Evolutionary conservation across 116 monocot species (phyloP).

Genomic region (Zostera marina): DNA sequence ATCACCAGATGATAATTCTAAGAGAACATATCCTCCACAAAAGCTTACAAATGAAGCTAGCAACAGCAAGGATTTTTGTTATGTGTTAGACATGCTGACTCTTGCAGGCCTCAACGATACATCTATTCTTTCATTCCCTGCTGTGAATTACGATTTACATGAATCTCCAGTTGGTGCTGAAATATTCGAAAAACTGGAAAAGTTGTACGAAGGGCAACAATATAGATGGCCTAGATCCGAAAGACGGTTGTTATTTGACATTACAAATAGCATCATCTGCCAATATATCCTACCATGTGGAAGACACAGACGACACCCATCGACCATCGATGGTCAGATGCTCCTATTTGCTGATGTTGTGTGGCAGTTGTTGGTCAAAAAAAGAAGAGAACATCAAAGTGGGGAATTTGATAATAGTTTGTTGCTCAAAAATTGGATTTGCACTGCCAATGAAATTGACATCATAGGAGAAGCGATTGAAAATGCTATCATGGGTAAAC

Average conservation of each 20-base stretch:
- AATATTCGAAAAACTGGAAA: constrained; percentile 54
- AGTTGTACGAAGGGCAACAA: constrained; percentile 24
- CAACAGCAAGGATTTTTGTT: constrained; percentile 55
- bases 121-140: constrained; percentile 9
- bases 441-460: constrained; percentile 25
- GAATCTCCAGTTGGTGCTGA: constrained; percentile 13
- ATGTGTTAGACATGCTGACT: constrained; percentile 46
- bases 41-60: constrained; percentile 22
- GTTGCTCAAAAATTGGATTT: constrained; percentile 25
- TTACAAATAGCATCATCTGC: constrained; percentile 25
- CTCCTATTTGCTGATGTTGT: constrained; percentile 27
- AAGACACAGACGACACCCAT: too few relatives aligned
- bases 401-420: constrained; percentile 6
- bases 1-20: constrained; percentile 15
- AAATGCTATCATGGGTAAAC: constrained; percentile 31
- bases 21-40: constrained; percentile 1
- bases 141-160: constrained; percentile 3
- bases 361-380: constrained; percentile 31
- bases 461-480: constrained; percentile 34
- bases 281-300: constrained; percentile 14
- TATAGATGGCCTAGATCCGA: constrained; percentile 42
- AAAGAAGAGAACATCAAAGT: constrained; percentile 9
- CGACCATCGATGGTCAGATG: constrained; percentile 5
- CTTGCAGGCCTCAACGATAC: constrained; percentile 20
- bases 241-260: constrained; percentile 75